These are phyloP conservation scores for Trypanosoma melophagium DNA, from an alignment of 208 protist genomes.

Conservation along the genomic window DNA sequence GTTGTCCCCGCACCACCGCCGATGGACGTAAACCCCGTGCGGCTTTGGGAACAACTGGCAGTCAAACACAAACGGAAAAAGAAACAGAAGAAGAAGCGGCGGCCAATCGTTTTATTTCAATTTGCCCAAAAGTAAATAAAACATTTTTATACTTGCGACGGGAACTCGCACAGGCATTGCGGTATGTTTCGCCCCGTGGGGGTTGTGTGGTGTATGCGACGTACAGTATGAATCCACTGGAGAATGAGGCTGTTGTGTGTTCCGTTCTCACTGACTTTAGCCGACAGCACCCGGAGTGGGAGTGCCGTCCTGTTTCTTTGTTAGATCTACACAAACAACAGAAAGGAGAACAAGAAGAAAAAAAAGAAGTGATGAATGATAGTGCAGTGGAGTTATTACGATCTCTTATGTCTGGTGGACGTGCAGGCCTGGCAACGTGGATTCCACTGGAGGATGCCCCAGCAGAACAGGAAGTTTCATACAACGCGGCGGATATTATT, in stretches of 20 bases:
- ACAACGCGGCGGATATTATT: constrained; percentile 31
- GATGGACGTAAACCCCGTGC: constrained; percentile 63
- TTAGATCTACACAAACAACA: too few relatives aligned
- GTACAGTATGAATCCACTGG: constrained; percentile 92
- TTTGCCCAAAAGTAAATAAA: constrained; percentile 40
- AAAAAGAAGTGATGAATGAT: constrained; percentile 15
- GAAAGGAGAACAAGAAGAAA: constrained; percentile 12
- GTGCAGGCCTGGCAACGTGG: constrained; percentile 50
- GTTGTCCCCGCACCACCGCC: constrained; percentile 48
- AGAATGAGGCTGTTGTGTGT: constrained; percentile 94
- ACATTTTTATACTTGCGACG: constrained; percentile 42
- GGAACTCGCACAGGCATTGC: constrained; percentile 38
- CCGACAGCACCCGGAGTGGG: constrained; percentile 11
- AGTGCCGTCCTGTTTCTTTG: constrained; percentile 23
- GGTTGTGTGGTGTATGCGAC: constrained; percentile 92
- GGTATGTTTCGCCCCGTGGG: constrained; percentile 16
- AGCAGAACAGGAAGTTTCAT: constrained; percentile 36
- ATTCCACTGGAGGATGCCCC: constrained; percentile 49
- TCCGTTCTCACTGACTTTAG: constrained; percentile 47
- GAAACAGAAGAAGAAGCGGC: constrained; percentile 23
- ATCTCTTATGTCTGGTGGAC: constrained; percentile 25
- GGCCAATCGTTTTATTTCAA: constrained; percentile 48
- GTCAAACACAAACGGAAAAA: background rate
- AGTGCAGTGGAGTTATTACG: too few relatives aligned
- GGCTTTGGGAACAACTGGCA: constrained; percentile 26